Conservation (phyloP, 305 asterid species). For the Withania somnifera region DNA sequence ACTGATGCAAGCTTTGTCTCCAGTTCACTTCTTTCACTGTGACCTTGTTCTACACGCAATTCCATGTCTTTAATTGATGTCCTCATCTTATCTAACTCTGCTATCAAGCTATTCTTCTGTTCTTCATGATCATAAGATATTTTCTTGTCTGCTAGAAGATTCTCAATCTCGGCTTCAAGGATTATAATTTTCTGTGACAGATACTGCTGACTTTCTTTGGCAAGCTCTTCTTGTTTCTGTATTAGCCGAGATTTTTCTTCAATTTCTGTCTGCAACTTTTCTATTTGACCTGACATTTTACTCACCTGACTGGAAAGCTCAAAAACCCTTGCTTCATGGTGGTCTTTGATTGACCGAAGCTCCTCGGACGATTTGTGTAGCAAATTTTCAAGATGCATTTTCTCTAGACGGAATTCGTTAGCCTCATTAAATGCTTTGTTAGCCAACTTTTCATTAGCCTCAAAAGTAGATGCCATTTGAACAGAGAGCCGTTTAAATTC, state of each 20-base stretch:
- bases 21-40: constrained; percentile 38
- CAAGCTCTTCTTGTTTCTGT: constrained; percentile 33
- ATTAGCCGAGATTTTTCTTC: constrained; percentile 30
- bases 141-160: constrained; percentile 20
- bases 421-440: constrained; percentile 77
- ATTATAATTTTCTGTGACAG: constrained; percentile 38
- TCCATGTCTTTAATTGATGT: constrained; percentile 37
- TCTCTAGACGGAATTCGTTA: constrained; percentile 53
- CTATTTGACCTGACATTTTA: constrained; percentile 30
- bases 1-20: constrained; percentile 27
- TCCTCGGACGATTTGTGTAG: constrained; percentile 46
- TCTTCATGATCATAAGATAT: constrained; percentile 27
- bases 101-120: constrained; percentile 24
- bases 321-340: constrained; percentile 39
- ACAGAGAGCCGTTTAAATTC: constrained; percentile 69
- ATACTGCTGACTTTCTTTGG: constrained; percentile 27
- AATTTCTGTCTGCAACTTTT: constrained; percentile 39
- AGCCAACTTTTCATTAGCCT: constrained; percentile 77
- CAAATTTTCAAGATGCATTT: constrained; percentile 43
- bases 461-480: constrained; percentile 76
- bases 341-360: constrained; percentile 22
- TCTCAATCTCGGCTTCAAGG: constrained; percentile 39
- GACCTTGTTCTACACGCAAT: constrained; percentile 27
- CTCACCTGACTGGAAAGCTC: constrained; percentile 36
- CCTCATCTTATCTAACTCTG: constrained; percentile 42